Percentiles rank a stretch among this genome's conserved stretches.
Evolutionary conservation across 2,329 filamentous ascomycete genomes (phyloP).

Genomic region (Daldinia sp.): DNA sequence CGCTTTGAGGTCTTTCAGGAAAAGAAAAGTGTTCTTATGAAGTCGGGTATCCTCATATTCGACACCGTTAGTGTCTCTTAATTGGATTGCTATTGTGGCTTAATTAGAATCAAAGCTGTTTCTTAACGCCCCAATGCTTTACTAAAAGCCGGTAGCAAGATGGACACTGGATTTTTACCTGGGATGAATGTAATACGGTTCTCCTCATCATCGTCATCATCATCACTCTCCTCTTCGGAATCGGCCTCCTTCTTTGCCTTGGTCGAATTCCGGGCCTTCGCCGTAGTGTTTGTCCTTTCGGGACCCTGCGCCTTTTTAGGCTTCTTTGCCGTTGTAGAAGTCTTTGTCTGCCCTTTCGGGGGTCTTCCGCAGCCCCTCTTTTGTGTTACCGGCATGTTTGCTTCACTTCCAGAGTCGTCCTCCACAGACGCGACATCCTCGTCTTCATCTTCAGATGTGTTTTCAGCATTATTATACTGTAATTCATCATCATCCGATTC

Average conservation of each 20-base stretch:
- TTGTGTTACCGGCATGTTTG: slow-evolving; percentile 28
- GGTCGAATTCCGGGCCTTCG: slow-evolving; percentile 38
- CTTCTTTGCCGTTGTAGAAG: slow-evolving; percentile 37
- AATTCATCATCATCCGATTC: slow-evolving; percentile 40
- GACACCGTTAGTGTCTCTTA: slow-evolving; percentile 57
- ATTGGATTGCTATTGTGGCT: slow-evolving; percentile 50
- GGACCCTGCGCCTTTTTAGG: neutral
- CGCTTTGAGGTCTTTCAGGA: slow-evolving; percentile 68
- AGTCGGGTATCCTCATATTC: slow-evolving; percentile 65
- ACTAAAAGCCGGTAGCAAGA: neutral
- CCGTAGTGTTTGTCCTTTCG: neutral
- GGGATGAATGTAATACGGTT: slow-evolving; percentile 58
- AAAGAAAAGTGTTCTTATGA: slow-evolving; percentile 69
- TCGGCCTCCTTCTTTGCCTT: slow-evolving; percentile 53
- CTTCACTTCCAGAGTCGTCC: slow-evolving; percentile 33
- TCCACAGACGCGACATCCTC: slow-evolving; percentile 52
- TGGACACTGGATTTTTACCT: slow-evolving; percentile 23
- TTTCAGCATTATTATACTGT: slow-evolving; percentile 33
- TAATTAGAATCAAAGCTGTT: slow-evolving; percentile 17
- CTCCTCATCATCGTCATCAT: slow-evolving; percentile 47
- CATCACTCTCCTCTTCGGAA: slow-evolving; percentile 36
- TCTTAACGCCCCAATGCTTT: neutral
- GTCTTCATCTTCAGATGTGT: slow-evolving; percentile 45
- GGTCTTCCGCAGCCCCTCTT: slow-evolving; percentile 44
- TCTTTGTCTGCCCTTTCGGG: slow-evolving; percentile 18